Evolutionary conservation across 208 protist species (phyloP).

Genomic region (Naegleria lovaniensis): DNA sequence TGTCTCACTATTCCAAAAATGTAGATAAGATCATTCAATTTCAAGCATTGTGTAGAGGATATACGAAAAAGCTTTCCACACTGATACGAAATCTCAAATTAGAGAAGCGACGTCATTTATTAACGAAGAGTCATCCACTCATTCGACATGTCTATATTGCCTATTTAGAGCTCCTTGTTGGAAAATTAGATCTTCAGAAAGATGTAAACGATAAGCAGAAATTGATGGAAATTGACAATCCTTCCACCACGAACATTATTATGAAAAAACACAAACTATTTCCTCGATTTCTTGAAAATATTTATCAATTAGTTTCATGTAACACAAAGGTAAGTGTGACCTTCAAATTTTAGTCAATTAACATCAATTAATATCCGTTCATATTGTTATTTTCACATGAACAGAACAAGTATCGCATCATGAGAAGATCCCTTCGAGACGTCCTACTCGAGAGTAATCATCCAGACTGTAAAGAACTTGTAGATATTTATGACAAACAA

Average conservation of each 20-base stretch:
- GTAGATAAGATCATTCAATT: neutral
- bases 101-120: neutral
- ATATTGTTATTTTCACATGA: no score
- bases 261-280: neutral
- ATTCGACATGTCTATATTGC: neutral
- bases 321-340: neutral
- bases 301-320: neutral
- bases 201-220: no score
- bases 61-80: neutral
- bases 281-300: neutral
- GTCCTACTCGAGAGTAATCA: neutral
- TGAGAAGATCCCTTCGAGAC: neutral
- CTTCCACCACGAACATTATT: neutral
- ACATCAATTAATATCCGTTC: no score
- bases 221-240: neutral
- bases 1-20: neutral
- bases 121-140: neutral
- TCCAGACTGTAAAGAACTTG: neutral
- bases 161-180: neutral
- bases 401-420: neutral
- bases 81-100: neutral
- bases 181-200: neutral
- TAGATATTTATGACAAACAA: neutral
- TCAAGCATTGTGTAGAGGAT: neutral
- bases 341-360: no score